Evolutionary conservation across 306 rosid genomes (phyloP).

Genomic region (Dryas octopetala): DNA sequence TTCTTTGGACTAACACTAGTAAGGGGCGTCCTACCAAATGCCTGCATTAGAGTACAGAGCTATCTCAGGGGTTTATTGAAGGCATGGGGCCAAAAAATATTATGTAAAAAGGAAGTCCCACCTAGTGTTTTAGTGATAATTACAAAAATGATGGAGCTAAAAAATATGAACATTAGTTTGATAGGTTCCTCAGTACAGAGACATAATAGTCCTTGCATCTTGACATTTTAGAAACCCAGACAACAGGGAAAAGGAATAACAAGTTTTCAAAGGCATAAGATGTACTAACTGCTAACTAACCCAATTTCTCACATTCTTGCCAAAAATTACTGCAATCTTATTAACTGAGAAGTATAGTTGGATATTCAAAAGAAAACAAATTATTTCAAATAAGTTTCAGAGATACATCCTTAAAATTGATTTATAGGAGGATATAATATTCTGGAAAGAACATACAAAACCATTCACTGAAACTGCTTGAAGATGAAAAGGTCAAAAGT

Average conservation of each 20-base stretch:
- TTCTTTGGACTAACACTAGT: constrained; percentile 91
- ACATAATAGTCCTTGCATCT: neutral
- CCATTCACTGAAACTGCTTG: neutral
- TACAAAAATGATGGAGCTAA: neutral
- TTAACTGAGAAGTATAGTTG: neutral
- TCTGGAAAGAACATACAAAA: neutral
- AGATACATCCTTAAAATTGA: neutral
- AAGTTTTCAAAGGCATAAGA: neutral
- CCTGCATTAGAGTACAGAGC: constrained; percentile 51
- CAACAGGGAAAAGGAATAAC: neutral
- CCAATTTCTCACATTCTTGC: neutral
- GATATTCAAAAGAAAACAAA: neutral
- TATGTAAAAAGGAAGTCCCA: neutral
- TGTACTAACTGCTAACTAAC: neutral
- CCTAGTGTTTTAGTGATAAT: neutral
- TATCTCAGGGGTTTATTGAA: constrained; percentile 15
- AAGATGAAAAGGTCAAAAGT: neutral
- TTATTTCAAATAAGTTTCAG: neutral
- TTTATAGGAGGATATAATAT: neutral
- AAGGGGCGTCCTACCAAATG: constrained; percentile 89
- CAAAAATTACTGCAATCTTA: neutral
- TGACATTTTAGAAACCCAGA: neutral
- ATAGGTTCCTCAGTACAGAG: constrained; percentile 4
- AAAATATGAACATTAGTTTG: neutral
- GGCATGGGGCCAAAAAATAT: neutral